Conservation (phyloP, 2,329 filamentous ascomycete species). For the Apiospora sp. region DNA sequence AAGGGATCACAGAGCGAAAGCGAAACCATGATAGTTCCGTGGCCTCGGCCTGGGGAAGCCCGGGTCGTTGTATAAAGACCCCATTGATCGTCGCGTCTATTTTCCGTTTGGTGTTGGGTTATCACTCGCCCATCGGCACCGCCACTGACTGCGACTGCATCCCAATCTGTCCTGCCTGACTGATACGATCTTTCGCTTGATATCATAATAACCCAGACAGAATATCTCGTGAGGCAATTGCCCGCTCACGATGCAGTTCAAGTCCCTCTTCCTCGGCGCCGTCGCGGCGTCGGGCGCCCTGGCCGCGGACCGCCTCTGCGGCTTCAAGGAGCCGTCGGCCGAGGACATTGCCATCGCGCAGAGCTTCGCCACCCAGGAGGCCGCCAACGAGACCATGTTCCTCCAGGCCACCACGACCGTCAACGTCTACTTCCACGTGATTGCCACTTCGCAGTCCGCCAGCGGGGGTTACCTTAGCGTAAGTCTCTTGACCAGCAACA, state of each 20-base stretch:
- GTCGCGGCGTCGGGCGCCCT: slow-evolving; percentile 21
- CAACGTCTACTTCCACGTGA: slow-evolving; percentile 43
- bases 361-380: slow-evolving; percentile 17
- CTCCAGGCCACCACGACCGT: slow-evolving; percentile 39
- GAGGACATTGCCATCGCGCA: slow-evolving; percentile 19
- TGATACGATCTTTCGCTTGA: not conserved
- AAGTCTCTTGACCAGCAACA: no score
- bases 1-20: not conserved
- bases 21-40: not conserved
- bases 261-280: slow-evolving; percentile 19
- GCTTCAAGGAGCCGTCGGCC: slow-evolving; percentile 10
- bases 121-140: not conserved
- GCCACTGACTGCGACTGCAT: not conserved
- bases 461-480: slow-evolving; percentile 39
- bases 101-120: not conserved
- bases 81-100: not conserved
- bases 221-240: no score
- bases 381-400: slow-evolving; percentile 25
- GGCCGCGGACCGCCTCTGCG: slow-evolving; percentile 11
- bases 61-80: not conserved
- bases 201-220: not conserved
- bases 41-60: not conserved
- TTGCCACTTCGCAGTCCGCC: slow-evolving; percentile 33
- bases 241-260: slow-evolving; percentile 1
- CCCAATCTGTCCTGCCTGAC: no score